Conservation (phyloP, 1,284 basidiomycete species). For the Trametes hirsuta region DNA sequence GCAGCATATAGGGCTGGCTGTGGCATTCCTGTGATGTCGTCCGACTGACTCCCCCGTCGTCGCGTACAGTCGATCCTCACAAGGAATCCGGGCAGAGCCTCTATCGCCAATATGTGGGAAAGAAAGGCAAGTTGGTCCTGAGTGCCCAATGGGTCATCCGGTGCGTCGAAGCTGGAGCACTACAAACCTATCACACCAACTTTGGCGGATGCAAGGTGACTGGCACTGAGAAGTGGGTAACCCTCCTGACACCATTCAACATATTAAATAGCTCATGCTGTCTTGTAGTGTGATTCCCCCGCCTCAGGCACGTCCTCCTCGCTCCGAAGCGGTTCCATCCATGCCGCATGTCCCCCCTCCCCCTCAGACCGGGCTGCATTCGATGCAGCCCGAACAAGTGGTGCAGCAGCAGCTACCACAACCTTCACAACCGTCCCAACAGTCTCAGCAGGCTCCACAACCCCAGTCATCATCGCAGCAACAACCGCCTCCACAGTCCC, state of each 20-base stretch:
- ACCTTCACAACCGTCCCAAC: slow-evolving; percentile 8
- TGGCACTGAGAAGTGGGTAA: slow-evolving; percentile 65
- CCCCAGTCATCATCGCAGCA: slow-evolving; percentile 8
- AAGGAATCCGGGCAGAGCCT: slow-evolving; percentile 80
- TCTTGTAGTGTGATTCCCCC: slow-evolving; percentile 20
- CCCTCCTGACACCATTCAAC: background rate
- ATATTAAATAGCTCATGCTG: background rate
- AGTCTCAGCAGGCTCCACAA: slow-evolving; percentile 18
- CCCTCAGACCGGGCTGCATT: slow-evolving; percentile 16
- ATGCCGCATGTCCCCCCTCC: slow-evolving; percentile 21
- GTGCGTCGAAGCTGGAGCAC: slow-evolving; percentile 64
- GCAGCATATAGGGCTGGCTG: slow-evolving; percentile 5
- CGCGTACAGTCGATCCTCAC: slow-evolving; percentile 63
- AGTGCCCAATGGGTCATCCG: slow-evolving; percentile 72
- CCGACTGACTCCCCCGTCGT: slow-evolving; percentile 3
- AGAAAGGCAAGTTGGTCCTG: slow-evolving; percentile 78
- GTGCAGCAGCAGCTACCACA: slow-evolving; percentile 25
- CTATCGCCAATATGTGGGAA: slow-evolving; percentile 72
- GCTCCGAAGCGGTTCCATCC: slow-evolving; percentile 23
- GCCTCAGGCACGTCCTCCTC: slow-evolving; percentile 16
- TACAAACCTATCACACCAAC: slow-evolving; percentile 73
- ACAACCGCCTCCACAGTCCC: slow-evolving; percentile 23
- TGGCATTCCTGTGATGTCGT: background rate
- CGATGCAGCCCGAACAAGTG: slow-evolving; percentile 9
- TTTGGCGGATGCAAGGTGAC: slow-evolving; percentile 80